Conservation (phyloP, 2,329 filamentous ascomycete genomes). For the Paecilomyces niveus region DNA sequence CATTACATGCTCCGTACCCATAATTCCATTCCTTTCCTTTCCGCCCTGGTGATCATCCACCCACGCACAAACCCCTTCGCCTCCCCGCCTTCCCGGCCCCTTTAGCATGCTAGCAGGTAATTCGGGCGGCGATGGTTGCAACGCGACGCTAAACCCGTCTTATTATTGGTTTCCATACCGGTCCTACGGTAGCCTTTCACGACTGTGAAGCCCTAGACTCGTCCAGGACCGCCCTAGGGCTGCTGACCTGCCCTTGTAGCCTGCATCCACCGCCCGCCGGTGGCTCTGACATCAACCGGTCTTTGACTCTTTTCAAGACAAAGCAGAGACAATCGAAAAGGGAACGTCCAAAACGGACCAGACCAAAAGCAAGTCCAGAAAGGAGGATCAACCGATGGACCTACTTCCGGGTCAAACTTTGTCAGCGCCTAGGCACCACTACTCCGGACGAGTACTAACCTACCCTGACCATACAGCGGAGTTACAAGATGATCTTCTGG, state of each 20-base stretch:
- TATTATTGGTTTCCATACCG: neutral
- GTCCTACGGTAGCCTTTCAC: neutral
- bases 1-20: neutral
- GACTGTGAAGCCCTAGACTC: neutral
- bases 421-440: neutral
- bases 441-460: neutral
- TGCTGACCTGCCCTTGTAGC: conserved; percentile 1
- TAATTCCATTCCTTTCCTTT: neutral
- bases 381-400: conserved; percentile 3
- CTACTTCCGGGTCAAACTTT: conserved; percentile 4
- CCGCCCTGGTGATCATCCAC: neutral
- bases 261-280: neutral
- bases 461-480: neutral
- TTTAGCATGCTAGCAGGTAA: neutral
- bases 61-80: neutral
- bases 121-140: neutral
- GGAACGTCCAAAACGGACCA: neutral
- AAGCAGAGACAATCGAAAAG: neutral
- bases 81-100: neutral
- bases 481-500: neutral
- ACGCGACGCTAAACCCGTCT: neutral
- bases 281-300: conserved; percentile 3
- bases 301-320: conserved; percentile 4
- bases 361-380: neutral
- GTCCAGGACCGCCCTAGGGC: neutral